Percentiles rank a stretch among this genome's conserved stretches.
Conservation (phyloP, 2,329 filamentous ascomycete genomes). For the Keithomyces neogunnii region DNA sequence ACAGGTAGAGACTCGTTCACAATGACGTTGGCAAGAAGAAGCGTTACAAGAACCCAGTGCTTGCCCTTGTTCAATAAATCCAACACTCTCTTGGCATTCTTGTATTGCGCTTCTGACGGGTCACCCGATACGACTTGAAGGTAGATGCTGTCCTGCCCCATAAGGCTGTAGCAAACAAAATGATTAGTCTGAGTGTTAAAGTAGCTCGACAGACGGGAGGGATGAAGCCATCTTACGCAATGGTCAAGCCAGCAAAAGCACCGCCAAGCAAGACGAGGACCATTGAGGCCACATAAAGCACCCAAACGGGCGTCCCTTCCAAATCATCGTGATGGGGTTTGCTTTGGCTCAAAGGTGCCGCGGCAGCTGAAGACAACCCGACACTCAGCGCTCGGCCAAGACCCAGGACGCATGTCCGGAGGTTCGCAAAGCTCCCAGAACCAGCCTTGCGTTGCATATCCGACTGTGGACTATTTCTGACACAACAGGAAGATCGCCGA, state of each 20-base stretch:
- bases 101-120: slow-evolving; percentile 74
- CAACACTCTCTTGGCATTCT: slow-evolving; percentile 75
- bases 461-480: neutral
- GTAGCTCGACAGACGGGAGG: neutral
- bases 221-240: slow-evolving; percentile 51
- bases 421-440: slow-evolving; percentile 26
- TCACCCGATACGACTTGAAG: slow-evolving; percentile 88
- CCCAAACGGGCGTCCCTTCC: slow-evolving; percentile 62
- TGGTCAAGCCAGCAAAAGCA: slow-evolving; percentile 89
- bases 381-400: slow-evolving; percentile 42
- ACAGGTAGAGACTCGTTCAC: slow-evolving; percentile 96
- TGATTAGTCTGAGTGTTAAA: slow-evolving; percentile 1
- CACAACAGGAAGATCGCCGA: neutral
- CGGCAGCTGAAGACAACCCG: slow-evolving; percentile 38
- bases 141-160: slow-evolving; percentile 87
- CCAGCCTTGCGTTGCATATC: slow-evolving; percentile 19
- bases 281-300: slow-evolving; percentile 72
- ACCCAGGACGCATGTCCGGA: slow-evolving; percentile 42
- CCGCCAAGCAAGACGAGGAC: slow-evolving; percentile 80
- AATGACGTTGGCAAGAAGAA: slow-evolving; percentile 92
- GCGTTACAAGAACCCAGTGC: slow-evolving; percentile 94
- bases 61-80: slow-evolving; percentile 78
- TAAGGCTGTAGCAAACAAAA: slow-evolving; percentile 32
- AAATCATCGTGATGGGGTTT: slow-evolving; percentile 31
- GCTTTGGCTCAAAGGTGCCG: slow-evolving; percentile 31